These are phyloP conservation scores for Gilbertella persicaria DNA, from an alignment of 371 early-diverging fungal genomes.

Conservation along the genomic window DNA sequence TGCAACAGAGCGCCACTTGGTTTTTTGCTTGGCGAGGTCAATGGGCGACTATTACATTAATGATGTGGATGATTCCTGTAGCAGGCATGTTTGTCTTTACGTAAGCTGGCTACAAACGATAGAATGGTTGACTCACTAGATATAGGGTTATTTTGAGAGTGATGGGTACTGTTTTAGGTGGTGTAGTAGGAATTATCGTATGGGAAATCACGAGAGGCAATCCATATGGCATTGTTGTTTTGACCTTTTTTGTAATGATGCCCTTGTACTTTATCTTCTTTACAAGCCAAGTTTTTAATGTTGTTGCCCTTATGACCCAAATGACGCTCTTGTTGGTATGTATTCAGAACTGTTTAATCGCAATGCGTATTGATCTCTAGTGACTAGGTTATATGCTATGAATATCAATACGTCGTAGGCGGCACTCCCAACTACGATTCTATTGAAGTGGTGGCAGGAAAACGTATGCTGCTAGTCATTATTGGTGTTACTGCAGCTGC, in stretches of 20 bases:
- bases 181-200: slow-evolving; percentile 39
- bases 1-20: slow-evolving; percentile 33
- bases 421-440: slow-evolving; percentile 22
- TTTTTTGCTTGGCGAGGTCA: slow-evolving; percentile 44
- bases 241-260: slow-evolving; percentile 28
- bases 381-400: slow-evolving; percentile 32
- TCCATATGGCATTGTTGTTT: slow-evolving; percentile 37
- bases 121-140: neutral
- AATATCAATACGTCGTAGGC: slow-evolving; percentile 27
- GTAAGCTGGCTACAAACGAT: slow-evolving; percentile 12
- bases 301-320: slow-evolving; percentile 32
- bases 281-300: slow-evolving; percentile 19
- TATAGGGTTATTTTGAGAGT: slow-evolving; percentile 33
- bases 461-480: slow-evolving; percentile 40
- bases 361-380: no score
- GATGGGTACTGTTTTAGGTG: slow-evolving; percentile 37
- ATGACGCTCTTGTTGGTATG: slow-evolving; percentile 32
- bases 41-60: slow-evolving; percentile 45
- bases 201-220: slow-evolving; percentile 47
- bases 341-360: no score
- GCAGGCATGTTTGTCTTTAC: slow-evolving; percentile 41
- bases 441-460: slow-evolving; percentile 45
- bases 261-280: slow-evolving; percentile 36
- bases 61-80: slow-evolving; percentile 44
- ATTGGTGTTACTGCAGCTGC: slow-evolving; percentile 43